Base-by-base conservation (phyloP, 305 asterid species). In the Euphrasia arctica region DNA sequence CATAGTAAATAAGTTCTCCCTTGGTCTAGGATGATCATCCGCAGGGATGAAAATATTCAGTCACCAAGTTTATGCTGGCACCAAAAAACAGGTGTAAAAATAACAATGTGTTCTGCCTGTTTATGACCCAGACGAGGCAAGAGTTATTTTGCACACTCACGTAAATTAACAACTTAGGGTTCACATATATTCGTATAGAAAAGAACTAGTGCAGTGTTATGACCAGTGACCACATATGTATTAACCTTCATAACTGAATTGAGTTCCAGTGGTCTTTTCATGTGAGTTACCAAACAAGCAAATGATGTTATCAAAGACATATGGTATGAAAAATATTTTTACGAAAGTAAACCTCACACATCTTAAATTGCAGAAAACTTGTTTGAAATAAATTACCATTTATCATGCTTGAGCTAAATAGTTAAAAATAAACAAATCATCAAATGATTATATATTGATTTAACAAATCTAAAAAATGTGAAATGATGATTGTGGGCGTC, bases 11-110 rank as follows among this genome's bases (percentile, higher is more conserved):
- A 18, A 18, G 22, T 18, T 18, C 22, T 18, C 22, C 22, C 22
- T 18, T 18, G 22, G 22, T 18, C 22, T 18, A 18, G 22, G 22
- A 18, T 18, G 57, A 60, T 66, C 66, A 58, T 75, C 80, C 75
- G 83, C 76, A 72, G 34, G 48, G 58, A 66, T 31, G 41, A 55
- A 43, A 7, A 47, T 34, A 64, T 65, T 71, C 48, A 25, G 55
- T 50, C 31, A 34, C 43, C 47, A 58, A 1, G 4, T 47, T 55
- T 9, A 9, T 6, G 7, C 36, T 47, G 13, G 32, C 47, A 50
- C 10, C 41, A 4, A 64, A 14, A 39, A 49, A 59, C 18, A 34
- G 49, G 39, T 28, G 60, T 12, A 1, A 18, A 49, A 49, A 22
- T 52, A 13, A 29, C 27, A 49, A 49, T 0, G 5, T 41, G 5